Base-by-base conservation (phyloP, 495 filamentous ascomycete species). In the Neurospora tetrasperma region DNA sequence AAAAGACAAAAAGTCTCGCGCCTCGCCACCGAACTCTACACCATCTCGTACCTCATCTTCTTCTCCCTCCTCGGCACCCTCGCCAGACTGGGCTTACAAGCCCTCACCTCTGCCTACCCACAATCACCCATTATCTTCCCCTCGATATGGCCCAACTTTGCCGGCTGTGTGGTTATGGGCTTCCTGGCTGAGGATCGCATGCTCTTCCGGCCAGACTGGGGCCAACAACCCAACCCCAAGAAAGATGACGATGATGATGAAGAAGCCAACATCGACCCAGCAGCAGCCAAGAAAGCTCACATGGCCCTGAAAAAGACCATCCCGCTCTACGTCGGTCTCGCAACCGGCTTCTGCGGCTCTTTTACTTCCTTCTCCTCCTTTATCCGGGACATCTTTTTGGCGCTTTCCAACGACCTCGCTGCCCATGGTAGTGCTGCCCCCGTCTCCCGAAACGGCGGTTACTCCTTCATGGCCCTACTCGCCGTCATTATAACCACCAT, bases 291-390 rank as follows among this genome's bases (percentile, higher is more conserved):
- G 5, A 38, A 38, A 38, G 35, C 35, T 6, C 35, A 39, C 75
- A 82, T 82, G 42, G 78, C 86, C 46, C 79, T 84, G 48, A 97
- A 94, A 80, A 96, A 96, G 81, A 91, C 92, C 4, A 90, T 96
- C 62, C 94, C 94, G 0, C 86, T 97, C 0, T 98, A 96, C 79
- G 92, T 98, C 72, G 96, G 96, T 23, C 89, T 99, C 1, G 89
- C 95, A 0, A 96, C 93, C 3, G 96, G 96, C 14, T 98, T 97
- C 83, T 98, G 96, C 80, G 96, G 96, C 71, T 94, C 90, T 76
- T 90, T 96, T 70, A 98, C 96, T 4, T 93, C 91, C 44, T 98
- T 98, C 82, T 97, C 94, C 0, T 89, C 92, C 14, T 97, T 97
- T 78, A 90, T 94, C 48, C 89, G 94, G 5, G 95, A 96, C 77